These are phyloP conservation scores for Penicillium expansum DNA, from an alignment of 2,329 filamentous ascomycete species.

Conservation along the genomic window DNA sequence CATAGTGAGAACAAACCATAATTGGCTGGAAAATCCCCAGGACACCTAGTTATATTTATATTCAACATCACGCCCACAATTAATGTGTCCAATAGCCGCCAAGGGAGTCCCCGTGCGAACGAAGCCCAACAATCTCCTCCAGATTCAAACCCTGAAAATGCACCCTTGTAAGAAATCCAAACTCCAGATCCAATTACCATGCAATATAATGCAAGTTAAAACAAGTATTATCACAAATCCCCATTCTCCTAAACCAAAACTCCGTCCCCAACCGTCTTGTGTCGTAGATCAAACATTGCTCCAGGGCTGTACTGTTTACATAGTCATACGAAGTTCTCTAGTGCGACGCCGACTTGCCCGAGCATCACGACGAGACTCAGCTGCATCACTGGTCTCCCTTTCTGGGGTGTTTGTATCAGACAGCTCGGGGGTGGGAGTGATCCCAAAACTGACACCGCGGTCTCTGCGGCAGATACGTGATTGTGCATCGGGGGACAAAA, in stretches of 20 bases:
- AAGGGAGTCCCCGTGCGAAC: neutral
- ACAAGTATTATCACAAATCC: constrained; percentile 13
- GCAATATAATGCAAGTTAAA: constrained; percentile 11
- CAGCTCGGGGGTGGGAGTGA: constrained; percentile 39
- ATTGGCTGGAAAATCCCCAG: neutral
- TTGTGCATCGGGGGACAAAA: constrained; percentile 71
- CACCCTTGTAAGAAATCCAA: neutral
- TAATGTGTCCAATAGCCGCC: neutral
- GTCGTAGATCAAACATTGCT: constrained; percentile 3
- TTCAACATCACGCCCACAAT: neutral
- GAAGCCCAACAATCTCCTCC: neutral
- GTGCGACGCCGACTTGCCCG: constrained; percentile 35
- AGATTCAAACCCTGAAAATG: constrained; percentile 10
- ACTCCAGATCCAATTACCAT: constrained; percentile 14
- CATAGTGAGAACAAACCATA: neutral
- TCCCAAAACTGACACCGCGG: constrained; percentile 37
- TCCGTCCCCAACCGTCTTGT: neutral
- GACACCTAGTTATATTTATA: neutral
- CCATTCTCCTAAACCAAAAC: neutral
- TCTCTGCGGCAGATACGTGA: constrained; percentile 36
- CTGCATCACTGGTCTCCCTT: constrained; percentile 37
- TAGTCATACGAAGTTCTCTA: constrained; percentile 36
- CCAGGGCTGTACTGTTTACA: constrained; percentile 24
- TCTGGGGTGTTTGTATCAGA: constrained; percentile 38
- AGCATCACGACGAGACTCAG: constrained; percentile 36